These are phyloP conservation scores for Trypanosomatidae sp. DNA, from an alignment of 208 protist genomes.

Conservation along the genomic window DNA sequence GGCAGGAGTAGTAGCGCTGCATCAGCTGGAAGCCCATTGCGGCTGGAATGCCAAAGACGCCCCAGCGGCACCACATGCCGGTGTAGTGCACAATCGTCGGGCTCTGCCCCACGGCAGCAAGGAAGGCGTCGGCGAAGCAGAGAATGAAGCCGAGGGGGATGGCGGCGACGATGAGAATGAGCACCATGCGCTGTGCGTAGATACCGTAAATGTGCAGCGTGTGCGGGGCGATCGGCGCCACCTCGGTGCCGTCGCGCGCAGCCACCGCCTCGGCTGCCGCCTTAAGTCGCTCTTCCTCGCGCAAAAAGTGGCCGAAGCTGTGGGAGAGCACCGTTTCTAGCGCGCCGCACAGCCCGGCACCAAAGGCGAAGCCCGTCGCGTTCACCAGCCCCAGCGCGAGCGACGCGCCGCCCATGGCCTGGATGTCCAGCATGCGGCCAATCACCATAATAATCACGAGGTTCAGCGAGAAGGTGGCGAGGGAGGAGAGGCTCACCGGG, in stretches of 20 bases:
- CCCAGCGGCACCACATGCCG: slow-evolving; percentile 67
- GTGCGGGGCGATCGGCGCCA: slow-evolving; percentile 1
- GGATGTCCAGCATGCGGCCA: slow-evolving; percentile 51
- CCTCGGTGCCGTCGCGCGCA: slow-evolving; percentile 6
- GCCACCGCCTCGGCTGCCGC: slow-evolving; percentile 10
- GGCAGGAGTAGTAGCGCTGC: slow-evolving; percentile 87
- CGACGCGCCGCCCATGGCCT: slow-evolving; percentile 70
- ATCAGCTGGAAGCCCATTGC: slow-evolving; percentile 61
- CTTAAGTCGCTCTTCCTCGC: no score
- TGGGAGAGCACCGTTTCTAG: slow-evolving; percentile 87
- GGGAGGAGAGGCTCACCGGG: slow-evolving; percentile 63
- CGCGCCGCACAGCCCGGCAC: slow-evolving; percentile 78
- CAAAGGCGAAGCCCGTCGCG: slow-evolving; percentile 87
- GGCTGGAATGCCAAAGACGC: slow-evolving; percentile 69
- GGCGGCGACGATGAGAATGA: slow-evolving; percentile 67
- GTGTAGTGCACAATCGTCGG: slow-evolving; percentile 84
- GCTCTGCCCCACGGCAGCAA: slow-evolving; percentile 42
- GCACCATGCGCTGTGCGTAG: slow-evolving; percentile 78
- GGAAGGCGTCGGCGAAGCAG: slow-evolving; percentile 51
- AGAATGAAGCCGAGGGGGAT: slow-evolving; percentile 73
- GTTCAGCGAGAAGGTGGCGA: slow-evolving; percentile 87
- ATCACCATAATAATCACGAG: slow-evolving; percentile 65
- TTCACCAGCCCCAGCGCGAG: slow-evolving; percentile 81
- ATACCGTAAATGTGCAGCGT: slow-evolving; percentile 79
- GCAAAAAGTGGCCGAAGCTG: slow-evolving; percentile 67